phyloP scores from a whole-genome alignment of 2,329 filamentous ascomycete species.

The Fusarium compactum region DNA sequence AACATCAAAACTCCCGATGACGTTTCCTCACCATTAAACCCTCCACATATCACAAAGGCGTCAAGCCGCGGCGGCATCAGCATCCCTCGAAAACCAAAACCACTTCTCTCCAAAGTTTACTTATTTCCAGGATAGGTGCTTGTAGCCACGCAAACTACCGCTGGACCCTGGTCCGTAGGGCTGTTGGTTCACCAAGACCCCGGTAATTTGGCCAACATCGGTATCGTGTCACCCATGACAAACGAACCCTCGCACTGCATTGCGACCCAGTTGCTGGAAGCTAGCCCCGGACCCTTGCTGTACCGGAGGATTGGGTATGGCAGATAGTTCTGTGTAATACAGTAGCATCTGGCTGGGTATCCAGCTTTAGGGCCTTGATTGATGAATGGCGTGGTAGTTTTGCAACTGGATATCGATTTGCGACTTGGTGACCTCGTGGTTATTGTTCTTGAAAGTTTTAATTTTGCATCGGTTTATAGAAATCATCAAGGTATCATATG shows the following conservation, averaged over 20 bases:
- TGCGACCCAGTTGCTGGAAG: not conserved
- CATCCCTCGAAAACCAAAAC: not conserved
- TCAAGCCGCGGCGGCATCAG: slow-evolving; percentile 4
- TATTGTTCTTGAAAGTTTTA: not conserved
- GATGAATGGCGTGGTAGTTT: not conserved
- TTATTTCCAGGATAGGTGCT: not conserved
- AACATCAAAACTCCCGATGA: not conserved
- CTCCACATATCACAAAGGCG: not conserved
- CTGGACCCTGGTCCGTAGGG: not conserved
- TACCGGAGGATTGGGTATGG: not conserved
- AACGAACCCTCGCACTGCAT: not conserved
- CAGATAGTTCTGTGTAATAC: not conserved
- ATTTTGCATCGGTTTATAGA: not conserved
- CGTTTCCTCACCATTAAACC: not conserved
- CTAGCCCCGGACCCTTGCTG: not conserved
- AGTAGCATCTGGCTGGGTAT: not conserved
- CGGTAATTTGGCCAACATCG: not conserved
- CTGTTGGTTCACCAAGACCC: not conserved
- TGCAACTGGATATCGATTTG: not conserved
- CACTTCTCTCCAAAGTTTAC: not conserved
- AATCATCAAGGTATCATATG: slow-evolving; percentile 3
- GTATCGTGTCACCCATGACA: not conserved
- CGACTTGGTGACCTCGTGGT: not conserved
- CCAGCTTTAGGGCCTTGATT: not conserved
- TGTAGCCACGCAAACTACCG: not conserved